These are phyloP conservation scores for Circinella minor DNA, from an alignment of 371 early-diverging fungal genomes.

Conservation along the genomic window DNA sequence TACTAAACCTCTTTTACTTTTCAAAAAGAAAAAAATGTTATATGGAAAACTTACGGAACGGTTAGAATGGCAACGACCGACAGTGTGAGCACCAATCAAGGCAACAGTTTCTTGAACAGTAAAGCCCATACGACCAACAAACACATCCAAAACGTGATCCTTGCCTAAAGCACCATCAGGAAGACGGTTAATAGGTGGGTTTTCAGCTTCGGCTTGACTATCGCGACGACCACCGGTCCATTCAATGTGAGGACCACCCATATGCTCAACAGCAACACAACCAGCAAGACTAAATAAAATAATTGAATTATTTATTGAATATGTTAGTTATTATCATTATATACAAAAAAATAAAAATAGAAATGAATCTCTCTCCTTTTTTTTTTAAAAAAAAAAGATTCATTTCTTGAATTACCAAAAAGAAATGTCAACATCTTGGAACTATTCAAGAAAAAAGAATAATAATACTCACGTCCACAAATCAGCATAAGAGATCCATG, in stretches of 20 bases:
- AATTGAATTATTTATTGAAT: neutral
- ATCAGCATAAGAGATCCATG: conserved; percentile 79
- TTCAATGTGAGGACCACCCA: conserved; percentile 80
- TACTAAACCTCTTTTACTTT: too few relatives aligned
- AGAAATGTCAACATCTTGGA: neutral
- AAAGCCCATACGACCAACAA: conserved; percentile 82
- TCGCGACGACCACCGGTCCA: conserved; percentile 86
- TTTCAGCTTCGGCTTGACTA: conserved; percentile 49
- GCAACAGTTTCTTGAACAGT: conserved; percentile 80
- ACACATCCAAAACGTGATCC: conserved; percentile 74
- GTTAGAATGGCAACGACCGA: conserved; percentile 88
- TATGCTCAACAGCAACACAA: conserved; percentile 80
- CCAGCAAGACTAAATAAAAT: conserved; percentile 66
- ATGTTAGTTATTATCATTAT: neutral
- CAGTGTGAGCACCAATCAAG: conserved; percentile 84
- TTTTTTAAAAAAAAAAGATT: neutral
- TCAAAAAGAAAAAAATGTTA: too few relatives aligned
- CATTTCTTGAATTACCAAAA: neutral
- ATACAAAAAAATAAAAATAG: too few relatives aligned
- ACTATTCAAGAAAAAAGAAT: neutral
- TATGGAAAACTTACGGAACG: conserved; percentile 46
- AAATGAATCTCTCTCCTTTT: too few relatives aligned
- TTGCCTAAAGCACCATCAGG: conserved; percentile 83
- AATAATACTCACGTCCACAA: conserved; percentile 77
- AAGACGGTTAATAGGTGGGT: conserved; percentile 84